These are phyloP conservation scores for Exophiala sp. DNA, from an alignment of 2,329 filamentous ascomycete species.

Conservation along the genomic window DNA sequence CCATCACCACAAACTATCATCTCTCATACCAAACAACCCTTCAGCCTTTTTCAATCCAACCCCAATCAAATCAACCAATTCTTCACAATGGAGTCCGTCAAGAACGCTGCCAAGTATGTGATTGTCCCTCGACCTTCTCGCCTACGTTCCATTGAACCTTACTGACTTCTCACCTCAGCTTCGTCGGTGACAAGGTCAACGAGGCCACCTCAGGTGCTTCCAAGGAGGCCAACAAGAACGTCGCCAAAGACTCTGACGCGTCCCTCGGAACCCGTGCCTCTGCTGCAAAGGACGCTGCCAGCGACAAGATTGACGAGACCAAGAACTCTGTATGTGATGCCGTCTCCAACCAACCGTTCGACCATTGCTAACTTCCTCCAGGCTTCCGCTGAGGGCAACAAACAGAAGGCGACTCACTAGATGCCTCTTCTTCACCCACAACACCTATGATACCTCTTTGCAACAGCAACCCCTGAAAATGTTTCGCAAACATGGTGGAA, in stretches of 20 bases:
- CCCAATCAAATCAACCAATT: conserved; percentile 12
- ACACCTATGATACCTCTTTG: conserved; percentile 9
- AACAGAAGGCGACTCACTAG: conserved; percentile 29
- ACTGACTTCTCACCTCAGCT: conserved; percentile 53
- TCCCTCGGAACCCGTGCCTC: conserved; percentile 49
- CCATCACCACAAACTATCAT: conserved; percentile 4
- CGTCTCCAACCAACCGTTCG: background rate
- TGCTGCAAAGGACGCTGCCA: conserved; percentile 48
- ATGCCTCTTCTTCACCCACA: conserved; percentile 1
- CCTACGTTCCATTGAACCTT: background rate
- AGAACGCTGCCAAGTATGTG: conserved; percentile 28
- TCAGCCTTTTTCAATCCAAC: conserved; percentile 14
- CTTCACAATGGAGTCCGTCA: conserved; percentile 28
- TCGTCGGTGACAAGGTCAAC: conserved; percentile 61
- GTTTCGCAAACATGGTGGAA: background rate
- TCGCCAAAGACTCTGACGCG: conserved; percentile 58
- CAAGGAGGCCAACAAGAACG: conserved; percentile 66
- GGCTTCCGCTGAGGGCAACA: conserved; percentile 28
- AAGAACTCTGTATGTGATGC: conserved; percentile 42
- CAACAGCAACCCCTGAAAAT: conserved; percentile 17
- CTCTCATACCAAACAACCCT: conserved; percentile 2
- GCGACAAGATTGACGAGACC: conserved; percentile 50
- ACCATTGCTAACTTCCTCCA: conserved; percentile 13
- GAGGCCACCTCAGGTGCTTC: conserved; percentile 50
- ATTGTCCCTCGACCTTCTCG: background rate